Percentiles rank a stretch among this genome's conserved stretches.
These are phyloP conservation scores for Cryptosporidium baileyi DNA, from an alignment of 169 alveolate species.

Conservation along the genomic window DNA sequence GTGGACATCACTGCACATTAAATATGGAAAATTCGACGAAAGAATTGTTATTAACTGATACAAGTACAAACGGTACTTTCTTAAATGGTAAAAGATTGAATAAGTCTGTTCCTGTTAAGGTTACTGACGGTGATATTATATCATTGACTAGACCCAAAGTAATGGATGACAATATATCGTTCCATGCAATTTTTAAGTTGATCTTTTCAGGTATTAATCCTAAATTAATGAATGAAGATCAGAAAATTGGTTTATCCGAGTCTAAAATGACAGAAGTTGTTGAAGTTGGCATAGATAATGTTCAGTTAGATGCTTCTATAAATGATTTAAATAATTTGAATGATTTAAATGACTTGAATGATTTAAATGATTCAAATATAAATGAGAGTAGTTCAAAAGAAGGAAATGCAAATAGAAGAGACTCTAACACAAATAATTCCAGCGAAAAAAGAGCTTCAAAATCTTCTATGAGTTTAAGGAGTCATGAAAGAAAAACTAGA, in stretches of 20 bases:
- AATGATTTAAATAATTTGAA: not conserved
- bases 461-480: slow-evolving; percentile 52
- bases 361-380: not conserved
- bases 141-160: slow-evolving; percentile 62
- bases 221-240: not conserved
- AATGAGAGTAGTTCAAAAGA: not conserved
- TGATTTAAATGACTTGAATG: not conserved
- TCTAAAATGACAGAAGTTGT: not conserved
- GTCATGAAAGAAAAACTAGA: slow-evolving; percentile 43
- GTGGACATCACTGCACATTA: slow-evolving; percentile 61
- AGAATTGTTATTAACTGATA: slow-evolving; percentile 37
- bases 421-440: not conserved
- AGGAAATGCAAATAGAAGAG: not conserved
- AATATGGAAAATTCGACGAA: not conserved
- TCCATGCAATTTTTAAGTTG: slow-evolving; percentile 51
- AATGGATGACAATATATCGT: slow-evolving; percentile 52
- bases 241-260: not conserved
- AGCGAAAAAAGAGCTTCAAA: slow-evolving; percentile 23
- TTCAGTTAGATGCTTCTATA: not conserved
- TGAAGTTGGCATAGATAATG: not conserved
- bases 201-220: slow-evolving; percentile 47
- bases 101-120: slow-evolving; percentile 39
- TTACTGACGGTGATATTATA: slow-evolving; percentile 38
- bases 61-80: slow-evolving; percentile 64
- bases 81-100: slow-evolving; percentile 47